A percentile compares a stretch with the other conserved stretches of the same genome.
Evolutionary conservation across 805 yeast genomes (phyloP).

Genomic region (Wickerhamomyces tratensis): DNA sequence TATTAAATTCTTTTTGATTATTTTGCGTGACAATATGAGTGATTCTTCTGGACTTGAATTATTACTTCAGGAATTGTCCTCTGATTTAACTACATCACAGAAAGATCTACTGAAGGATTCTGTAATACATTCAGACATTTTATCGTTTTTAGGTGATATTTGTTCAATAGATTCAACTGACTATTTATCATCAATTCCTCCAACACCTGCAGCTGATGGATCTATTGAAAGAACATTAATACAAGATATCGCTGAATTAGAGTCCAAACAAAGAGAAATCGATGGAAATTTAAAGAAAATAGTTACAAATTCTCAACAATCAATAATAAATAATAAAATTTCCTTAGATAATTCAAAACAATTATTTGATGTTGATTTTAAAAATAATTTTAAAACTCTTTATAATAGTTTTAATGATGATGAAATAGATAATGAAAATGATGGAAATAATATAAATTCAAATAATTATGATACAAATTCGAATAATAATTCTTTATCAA

Average conservation of each 20-base stretch:
- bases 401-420: slow-evolving; percentile 21
- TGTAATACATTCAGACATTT: slow-evolving; percentile 25
- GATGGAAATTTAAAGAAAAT: slow-evolving; percentile 35
- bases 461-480: slow-evolving; percentile 14
- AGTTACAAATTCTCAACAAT: slow-evolving; percentile 22
- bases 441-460: slow-evolving; percentile 10
- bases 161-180: slow-evolving; percentile 40
- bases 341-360: slow-evolving; percentile 19
- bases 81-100: slow-evolving; percentile 18
- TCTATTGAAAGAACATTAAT: slow-evolving; percentile 29
- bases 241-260: slow-evolving; percentile 70
- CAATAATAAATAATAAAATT: slow-evolving; percentile 36
- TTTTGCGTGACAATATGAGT: slow-evolving; percentile 1
- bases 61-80: slow-evolving; percentile 26
- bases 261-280: slow-evolving; percentile 38
- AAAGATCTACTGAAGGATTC: slow-evolving; percentile 18
- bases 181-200: slow-evolving; percentile 32
- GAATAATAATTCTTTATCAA: background rate
- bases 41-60: slow-evolving; percentile 16
- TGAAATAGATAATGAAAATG: slow-evolving; percentile 21
- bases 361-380: slow-evolving; percentile 24
- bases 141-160: slow-evolving; percentile 26
- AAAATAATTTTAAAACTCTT: slow-evolving; percentile 19
- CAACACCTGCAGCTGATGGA: slow-evolving; percentile 24
- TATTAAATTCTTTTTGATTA: no score